Percentiles rank a stretch among this genome's conserved stretches.
Conservation (phyloP, 495 filamentous ascomycete genomes). For the Hamigera avellanea region DNA sequence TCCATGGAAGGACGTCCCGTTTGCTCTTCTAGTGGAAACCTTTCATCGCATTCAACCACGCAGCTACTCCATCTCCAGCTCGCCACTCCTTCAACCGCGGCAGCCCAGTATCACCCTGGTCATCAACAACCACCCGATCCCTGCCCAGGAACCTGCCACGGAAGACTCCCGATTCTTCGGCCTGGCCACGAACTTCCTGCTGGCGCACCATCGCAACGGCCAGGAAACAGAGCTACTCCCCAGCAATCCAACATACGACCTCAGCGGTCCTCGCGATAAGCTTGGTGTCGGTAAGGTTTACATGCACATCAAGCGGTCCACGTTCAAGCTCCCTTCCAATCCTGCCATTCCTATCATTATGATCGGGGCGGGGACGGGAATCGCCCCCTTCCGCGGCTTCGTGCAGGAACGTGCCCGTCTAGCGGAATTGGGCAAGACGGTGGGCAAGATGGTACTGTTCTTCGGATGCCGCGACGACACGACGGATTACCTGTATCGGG, state of each 20-base stretch:
- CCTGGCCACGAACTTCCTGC: conserved; percentile 37
- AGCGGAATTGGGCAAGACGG: conserved; percentile 6
- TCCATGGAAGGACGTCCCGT: conserved; percentile 28
- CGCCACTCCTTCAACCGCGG: conserved; percentile 30
- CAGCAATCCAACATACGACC: conserved; percentile 14
- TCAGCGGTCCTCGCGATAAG: conserved; percentile 17
- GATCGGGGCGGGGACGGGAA: conserved; percentile 23
- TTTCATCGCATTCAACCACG: conserved; percentile 32
- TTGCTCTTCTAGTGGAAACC: conserved; percentile 34
- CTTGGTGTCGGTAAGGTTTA: conserved; percentile 21
- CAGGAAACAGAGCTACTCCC: conserved; percentile 9
- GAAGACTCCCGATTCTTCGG: conserved; percentile 23
- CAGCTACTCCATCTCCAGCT: conserved; percentile 45
- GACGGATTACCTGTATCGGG: conserved; percentile 16
- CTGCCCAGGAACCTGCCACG: conserved; percentile 5
- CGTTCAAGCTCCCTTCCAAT: conserved; percentile 11
- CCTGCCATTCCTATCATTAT: conserved; percentile 18
- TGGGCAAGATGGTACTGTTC: conserved; percentile 14
- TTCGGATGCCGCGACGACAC: conserved; percentile 16
- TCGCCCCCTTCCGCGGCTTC: conserved; percentile 29
- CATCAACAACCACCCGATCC: conserved; percentile 18
- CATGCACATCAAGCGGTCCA: conserved; percentile 16
- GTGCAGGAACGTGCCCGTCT: conserved; percentile 18
- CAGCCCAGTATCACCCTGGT: conserved; percentile 32
- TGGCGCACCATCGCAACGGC: conserved; percentile 16